Evolutionary conservation across 179 eudicot species (phyloP).

Genomic region (Silene coronaria): DNA sequence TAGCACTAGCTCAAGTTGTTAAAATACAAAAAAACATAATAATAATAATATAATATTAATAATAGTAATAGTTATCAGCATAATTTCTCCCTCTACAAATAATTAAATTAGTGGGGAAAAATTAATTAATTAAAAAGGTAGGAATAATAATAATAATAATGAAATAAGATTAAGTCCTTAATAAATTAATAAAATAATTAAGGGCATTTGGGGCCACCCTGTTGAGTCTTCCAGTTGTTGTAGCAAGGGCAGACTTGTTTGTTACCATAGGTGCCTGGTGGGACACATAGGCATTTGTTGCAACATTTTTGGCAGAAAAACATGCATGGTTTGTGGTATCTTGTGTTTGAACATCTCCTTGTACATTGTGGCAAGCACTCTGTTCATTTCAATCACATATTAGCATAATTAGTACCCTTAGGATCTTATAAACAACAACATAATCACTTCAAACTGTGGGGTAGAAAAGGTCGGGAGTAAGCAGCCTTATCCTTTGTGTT

Average conservation of each 20-base stretch:
- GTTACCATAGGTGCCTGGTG: conserved; percentile 40
- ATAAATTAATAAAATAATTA: conserved; percentile 4
- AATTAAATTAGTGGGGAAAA: neutral
- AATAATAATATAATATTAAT: neutral
- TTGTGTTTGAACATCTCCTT: conserved; percentile 33
- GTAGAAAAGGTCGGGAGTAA: no score
- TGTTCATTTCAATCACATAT: neutral
- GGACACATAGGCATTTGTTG: conserved; percentile 39
- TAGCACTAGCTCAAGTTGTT: neutral
- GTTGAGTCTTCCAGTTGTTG: conserved; percentile 45
- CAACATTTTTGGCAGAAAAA: conserved; percentile 39
- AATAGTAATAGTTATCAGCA: neutral
- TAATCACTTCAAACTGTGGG: no score
- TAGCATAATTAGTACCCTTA: no score
- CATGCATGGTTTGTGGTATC: conserved; percentile 35
- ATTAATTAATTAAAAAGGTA: neutral
- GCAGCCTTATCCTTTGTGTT: no score
- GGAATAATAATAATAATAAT: no score
- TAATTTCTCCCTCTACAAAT: neutral
- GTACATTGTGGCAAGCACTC: conserved; percentile 31
- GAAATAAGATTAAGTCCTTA: neutral
- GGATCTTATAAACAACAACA: no score
- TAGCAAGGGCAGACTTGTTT: conserved; percentile 45
- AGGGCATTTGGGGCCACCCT: conserved; percentile 47
- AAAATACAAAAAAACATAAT: neutral